Percentiles rank a stretch among this genome's conserved stretches.
Conservation (phyloP, 2,329 filamentous ascomycete species). For the Aspergillus thermomutatus region DNA sequence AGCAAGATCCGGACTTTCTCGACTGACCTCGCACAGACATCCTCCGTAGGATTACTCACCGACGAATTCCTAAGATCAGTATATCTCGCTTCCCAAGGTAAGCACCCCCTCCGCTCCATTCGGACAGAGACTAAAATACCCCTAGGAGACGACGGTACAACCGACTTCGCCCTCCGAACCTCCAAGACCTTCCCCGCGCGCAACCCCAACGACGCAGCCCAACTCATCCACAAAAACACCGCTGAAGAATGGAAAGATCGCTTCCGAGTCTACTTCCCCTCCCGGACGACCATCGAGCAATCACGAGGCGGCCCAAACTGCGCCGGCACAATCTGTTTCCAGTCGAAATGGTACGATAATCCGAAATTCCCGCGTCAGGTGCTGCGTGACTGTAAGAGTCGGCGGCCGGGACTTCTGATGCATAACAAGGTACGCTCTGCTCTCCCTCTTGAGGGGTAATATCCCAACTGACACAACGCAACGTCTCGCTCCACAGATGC, state of each 20-base stretch:
- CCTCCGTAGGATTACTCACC: conserved; percentile 77
- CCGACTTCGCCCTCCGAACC: conserved; percentile 41
- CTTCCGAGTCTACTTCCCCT: conserved; percentile 79
- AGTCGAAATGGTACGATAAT: conserved; percentile 67
- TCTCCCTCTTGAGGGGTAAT: background rate
- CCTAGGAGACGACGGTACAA: conserved; percentile 46
- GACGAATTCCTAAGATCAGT: conserved; percentile 61
- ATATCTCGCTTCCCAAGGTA: conserved; percentile 58
- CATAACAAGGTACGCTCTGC: conserved; percentile 72
- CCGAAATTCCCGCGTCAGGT: conserved; percentile 67
- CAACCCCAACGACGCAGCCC: conserved; percentile 41
- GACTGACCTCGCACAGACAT: conserved; percentile 51
- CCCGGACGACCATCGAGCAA: conserved; percentile 61
- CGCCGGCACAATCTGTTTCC: conserved; percentile 81
- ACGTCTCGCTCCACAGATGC: conserved; percentile 20
- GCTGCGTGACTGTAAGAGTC: conserved; percentile 73
- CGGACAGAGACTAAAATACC: conserved; percentile 3
- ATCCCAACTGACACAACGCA: conserved; percentile 2
- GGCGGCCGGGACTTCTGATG: conserved; percentile 69
- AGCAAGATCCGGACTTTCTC: background rate
- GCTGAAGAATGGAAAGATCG: conserved; percentile 46
- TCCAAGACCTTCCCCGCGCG: conserved; percentile 21
- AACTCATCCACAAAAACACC: conserved; percentile 33
- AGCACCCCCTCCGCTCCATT: background rate
- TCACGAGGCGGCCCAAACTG: conserved; percentile 62